Evolutionary conservation across 495 filamentous ascomycete species (phyloP).

Genomic region (Thermothielavioides terrestris): DNA sequence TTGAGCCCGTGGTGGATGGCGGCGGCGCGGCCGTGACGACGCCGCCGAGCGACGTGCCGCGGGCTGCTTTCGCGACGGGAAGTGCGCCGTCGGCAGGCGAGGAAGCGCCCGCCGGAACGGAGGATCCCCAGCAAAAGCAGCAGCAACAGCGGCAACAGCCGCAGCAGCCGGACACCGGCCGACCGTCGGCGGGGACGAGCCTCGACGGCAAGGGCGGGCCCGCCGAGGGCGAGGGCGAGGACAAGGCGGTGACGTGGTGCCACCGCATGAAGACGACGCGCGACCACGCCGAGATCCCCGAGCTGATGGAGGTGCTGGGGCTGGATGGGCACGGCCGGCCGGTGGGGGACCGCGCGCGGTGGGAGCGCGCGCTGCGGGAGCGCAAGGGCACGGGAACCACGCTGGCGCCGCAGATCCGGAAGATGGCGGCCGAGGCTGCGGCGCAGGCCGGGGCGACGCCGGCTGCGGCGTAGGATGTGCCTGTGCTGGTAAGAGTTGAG

Average conservation of each 20-base stretch:
- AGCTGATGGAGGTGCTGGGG: slow-evolving; percentile 54
- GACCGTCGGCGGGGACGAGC: slow-evolving; percentile 15
- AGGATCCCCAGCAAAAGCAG: too few species aligned
- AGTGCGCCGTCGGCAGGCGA: too few species aligned
- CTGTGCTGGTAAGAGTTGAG: too few species aligned
- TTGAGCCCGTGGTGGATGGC: slow-evolving; percentile 39
- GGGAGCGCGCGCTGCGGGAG: slow-evolving; percentile 31
- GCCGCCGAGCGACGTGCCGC: slow-evolving; percentile 22
- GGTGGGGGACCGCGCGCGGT: slow-evolving; percentile 34
- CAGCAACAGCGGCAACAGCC: too few species aligned
- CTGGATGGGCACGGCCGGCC: slow-evolving; percentile 39
- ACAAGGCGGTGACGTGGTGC: slow-evolving; percentile 64
- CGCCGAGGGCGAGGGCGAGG: slow-evolving; percentile 24
- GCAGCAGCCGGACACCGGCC: too few species aligned
- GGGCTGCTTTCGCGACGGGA: too few species aligned
- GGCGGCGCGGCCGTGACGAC: slow-evolving; percentile 12
- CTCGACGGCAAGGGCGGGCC: slow-evolving; percentile 22
- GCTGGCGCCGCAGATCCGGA: slow-evolving; percentile 30
- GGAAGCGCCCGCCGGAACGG: too few species aligned
- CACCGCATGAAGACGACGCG: slow-evolving; percentile 75
- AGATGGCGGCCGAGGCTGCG: slow-evolving; percentile 16
- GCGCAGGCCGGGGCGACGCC: too few species aligned
- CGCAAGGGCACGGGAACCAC: slow-evolving; percentile 40
- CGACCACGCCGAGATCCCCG: slow-evolving; percentile 64
- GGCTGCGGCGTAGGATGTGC: too few species aligned